phyloP scores from a whole-genome alignment of 2,329 filamentous ascomycete genomes.

The Nemania serpens region DNA sequence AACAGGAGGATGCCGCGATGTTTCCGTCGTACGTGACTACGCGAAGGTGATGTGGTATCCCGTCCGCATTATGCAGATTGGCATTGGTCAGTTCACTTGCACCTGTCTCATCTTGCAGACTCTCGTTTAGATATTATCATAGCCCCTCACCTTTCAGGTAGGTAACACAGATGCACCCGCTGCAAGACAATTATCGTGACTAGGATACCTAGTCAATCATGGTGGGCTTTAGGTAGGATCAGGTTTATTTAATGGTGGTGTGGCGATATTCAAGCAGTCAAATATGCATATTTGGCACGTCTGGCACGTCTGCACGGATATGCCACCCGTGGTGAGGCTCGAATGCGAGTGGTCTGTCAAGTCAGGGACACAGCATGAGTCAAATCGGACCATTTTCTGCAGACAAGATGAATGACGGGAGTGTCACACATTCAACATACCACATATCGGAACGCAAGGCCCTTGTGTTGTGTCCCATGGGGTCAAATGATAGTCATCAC shows the following conservation, averaged over 20 bases:
- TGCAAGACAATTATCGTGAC: not conserved
- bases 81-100: not conserved
- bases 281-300: not conserved
- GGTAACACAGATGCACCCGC: conserved; percentile 3
- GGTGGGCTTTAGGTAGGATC: not conserved
- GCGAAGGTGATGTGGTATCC: not conserved
- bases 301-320: not conserved
- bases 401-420: not conserved
- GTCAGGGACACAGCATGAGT: not conserved
- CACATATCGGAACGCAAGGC: not conserved
- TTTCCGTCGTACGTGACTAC: not conserved
- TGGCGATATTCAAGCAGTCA: not conserved
- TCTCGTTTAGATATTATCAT: not conserved
- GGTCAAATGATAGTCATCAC: not conserved
- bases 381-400: not conserved
- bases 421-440: not conserved
- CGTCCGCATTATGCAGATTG: not conserved
- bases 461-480: not conserved
- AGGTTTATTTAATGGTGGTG: not conserved
- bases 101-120: not conserved
- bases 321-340: not conserved
- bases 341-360: not conserved
- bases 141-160: not conserved
- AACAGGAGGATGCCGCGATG: not conserved
- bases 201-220: not conserved